Percentiles rank a stretch among this genome's conserved stretches.
phyloP scores from a whole-genome alignment of 2,329 filamentous ascomycete species.

The Beauveria rudraprayagi region DNA sequence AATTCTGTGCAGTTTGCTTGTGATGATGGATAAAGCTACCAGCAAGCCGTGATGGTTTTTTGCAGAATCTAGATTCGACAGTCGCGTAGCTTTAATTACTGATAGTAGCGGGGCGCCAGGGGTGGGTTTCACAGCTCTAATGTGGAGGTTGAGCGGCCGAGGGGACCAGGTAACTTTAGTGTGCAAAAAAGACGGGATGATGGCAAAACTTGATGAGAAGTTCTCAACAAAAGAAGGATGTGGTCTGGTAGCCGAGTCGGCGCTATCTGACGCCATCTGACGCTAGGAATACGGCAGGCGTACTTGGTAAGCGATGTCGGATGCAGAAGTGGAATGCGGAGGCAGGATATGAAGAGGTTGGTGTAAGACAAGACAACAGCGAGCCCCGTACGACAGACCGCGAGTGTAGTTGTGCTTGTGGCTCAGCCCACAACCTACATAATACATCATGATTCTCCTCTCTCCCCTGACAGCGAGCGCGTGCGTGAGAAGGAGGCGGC shows the following conservation, averaged over 20 bases:
- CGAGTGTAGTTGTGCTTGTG: too few species aligned
- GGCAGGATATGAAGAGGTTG: neutral
- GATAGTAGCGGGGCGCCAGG: neutral
- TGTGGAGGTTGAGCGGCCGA: neutral
- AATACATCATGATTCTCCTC: too few species aligned
- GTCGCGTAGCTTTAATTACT: neutral
- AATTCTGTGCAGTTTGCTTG: neutral
- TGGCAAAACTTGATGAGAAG: neutral
- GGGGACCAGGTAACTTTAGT: neutral
- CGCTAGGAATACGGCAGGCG: conserved; percentile 1
- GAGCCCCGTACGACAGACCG: too few species aligned
- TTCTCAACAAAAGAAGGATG: neutral
- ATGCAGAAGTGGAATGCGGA: conserved; percentile 5
- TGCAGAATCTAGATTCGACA: neutral
- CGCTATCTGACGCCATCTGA: neutral
- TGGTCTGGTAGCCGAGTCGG: neutral
- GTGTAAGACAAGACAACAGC: conserved; percentile 4
- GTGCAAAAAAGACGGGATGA: neutral
- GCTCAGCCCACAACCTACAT: too few species aligned
- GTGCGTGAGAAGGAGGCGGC: conserved; percentile 73
- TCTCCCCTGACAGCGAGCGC: conserved; percentile 49
- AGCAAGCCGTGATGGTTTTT: neutral
- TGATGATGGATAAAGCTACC: neutral
- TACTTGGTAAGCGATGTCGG: conserved; percentile 6
- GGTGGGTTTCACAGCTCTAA: neutral